Evolutionary conservation across 768 basidiomycete genomes (phyloP), one percentile per base, ranked within the genome.

Genomic region (Pulveroboletus frians): DNA sequence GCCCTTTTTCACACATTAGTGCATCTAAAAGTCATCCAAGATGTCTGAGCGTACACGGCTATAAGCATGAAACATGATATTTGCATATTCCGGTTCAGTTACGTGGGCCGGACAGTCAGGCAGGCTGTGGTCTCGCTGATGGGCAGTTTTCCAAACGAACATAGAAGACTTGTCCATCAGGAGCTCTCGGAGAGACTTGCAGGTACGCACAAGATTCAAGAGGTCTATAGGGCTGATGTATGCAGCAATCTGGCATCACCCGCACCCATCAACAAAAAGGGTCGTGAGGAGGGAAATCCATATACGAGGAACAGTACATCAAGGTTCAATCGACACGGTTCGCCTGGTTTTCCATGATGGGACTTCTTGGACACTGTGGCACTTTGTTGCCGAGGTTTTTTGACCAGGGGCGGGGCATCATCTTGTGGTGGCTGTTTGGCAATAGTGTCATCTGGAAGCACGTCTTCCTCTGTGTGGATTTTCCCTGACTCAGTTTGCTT

Each of bases 101-200:
- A 79, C 55, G 56, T 79, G 76, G 3, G 47, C 39, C 0, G 76
- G 78, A 46, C 74, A 74, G 7, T 62, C 47, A 2, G 78, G 78
- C 5, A 77, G 58, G 14, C 64, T n/a, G n/a, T n/a, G n/a, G n/a
- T n/a, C n/a, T 10, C n/a, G n/a, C n/a, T 41, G 50, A n/a, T 74
- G 67, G 13, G 47, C 49, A 3, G 26, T 18, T 29, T 39, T 61
- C 66, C 67, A 54, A 49, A 67, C 41, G 45, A 65, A 48, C 58
- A 48, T 41, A 54, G 66, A 47, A 49, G 66, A 31, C 47, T 50
- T 50, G 27, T 38, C 49, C 60, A 71, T 68, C 1, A 79, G 61
- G 5, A 73, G 53, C 13, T 44, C 58, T 6, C 73, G 69, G 26
- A 76, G 56, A 27, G 54, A 48, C 49, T 64, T 73, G 23, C 69